Conservation (phyloP, 192 early-diverging fungal genomes). For the Coemansia sp. region DNA sequence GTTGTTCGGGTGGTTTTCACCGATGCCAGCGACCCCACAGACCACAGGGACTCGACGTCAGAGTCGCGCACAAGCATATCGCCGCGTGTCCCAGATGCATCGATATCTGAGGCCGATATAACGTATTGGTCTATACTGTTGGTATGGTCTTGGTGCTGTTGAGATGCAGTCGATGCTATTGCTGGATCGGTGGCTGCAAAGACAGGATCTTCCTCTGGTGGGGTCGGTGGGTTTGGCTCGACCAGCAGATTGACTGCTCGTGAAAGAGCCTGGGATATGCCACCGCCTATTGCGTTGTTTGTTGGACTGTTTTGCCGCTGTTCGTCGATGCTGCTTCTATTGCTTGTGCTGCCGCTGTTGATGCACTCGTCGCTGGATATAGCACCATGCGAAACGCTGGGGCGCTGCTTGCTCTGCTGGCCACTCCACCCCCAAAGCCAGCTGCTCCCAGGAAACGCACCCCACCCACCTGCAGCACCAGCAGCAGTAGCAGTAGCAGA, state of each 20-base stretch:
- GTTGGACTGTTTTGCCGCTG: background rate
- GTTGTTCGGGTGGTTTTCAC: constrained; percentile 41
- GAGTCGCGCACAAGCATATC: constrained; percentile 23
- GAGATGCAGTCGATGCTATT: background rate
- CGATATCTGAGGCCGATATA: constrained; percentile 20
- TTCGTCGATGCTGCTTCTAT: background rate
- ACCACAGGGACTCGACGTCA: constrained; percentile 41
- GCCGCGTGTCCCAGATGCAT: background rate
- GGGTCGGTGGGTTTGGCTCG: constrained; percentile 43
- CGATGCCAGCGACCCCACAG: constrained; percentile 35
- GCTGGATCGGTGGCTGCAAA: constrained; percentile 8
- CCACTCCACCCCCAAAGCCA: constrained; percentile 40
- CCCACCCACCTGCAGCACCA: background rate
- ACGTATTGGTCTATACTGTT: constrained; percentile 14
- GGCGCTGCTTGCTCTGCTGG: background rate
- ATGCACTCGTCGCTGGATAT: background rate
- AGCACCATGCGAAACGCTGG: background rate
- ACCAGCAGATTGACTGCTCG: constrained; percentile 45
- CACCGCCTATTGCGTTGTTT: constrained; percentile 10
- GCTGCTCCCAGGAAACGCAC: constrained; percentile 6
- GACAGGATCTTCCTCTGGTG: constrained; percentile 43
- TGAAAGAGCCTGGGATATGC: constrained; percentile 41
- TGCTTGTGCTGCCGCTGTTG: background rate
- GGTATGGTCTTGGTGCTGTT: background rate
- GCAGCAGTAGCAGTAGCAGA: no score